Base-by-base conservation (phyloP, 192 early-diverging fungal species). In the Chytriomyces sp. region DNA sequence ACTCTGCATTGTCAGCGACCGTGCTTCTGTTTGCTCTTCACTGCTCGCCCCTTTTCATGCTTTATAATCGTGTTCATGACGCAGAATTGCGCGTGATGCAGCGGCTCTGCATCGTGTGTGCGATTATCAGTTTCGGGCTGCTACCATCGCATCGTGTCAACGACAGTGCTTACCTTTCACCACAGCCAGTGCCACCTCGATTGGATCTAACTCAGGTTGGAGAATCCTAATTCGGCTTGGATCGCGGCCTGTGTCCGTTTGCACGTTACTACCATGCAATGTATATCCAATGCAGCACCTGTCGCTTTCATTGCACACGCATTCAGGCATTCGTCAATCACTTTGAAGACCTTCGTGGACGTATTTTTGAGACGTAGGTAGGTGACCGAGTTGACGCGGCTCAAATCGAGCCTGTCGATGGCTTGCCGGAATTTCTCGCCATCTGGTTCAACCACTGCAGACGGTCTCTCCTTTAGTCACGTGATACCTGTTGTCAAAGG, bases 41-140 rank as follows among this genome's bases (percentile, higher is more conserved):
- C 52, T 10, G 36, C 8, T 8, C 49, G 65, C 25, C 54, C 54
- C 52, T 68, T 68, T 56, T 68, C 65, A n/a, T 28, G 39, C 25
- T 55, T 52, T 5, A 68, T 33, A 56, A 68, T 68, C 33, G 65
- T 68, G 52, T 68, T 68, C 65, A 68, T 68, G 44, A 68, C 44
- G 22, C 65, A 68, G 30, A 68, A 55, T 38, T 68, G 65, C 2
- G 52, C 7, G 34, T 17, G 39, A 28, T 68, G 65, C 33, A 34
- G 19, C 44, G 65, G 65, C 28, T 68, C 65, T 68, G 28, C 28
- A 14, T 30, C 12, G 56, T 28, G 36, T 36, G 30, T 57, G 17
- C 7, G 26, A 12, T 12, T 26, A 28, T 30, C 28, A 57, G 12
- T n/a, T n/a, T n/a, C n/a, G n/a, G n/a, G n/a, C n/a, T n/a, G n/a